Conservation (phyloP, 345 rosid species). For the Bruguiera sexangula region DNA sequence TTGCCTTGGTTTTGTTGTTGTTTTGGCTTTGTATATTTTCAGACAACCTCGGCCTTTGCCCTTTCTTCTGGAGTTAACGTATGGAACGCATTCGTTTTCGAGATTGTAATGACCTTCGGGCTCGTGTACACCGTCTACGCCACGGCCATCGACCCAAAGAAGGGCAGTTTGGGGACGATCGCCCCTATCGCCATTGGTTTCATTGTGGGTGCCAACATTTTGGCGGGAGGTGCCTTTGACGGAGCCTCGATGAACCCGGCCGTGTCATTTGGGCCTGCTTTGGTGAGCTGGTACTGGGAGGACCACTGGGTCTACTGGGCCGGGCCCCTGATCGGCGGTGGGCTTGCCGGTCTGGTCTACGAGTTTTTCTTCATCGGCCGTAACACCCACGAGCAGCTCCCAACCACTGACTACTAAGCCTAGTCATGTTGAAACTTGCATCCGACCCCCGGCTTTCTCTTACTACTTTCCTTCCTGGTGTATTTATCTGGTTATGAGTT, state of each 20-base stretch:
- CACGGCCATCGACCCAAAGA: constrained; percentile 85
- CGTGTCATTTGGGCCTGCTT: constrained; percentile 87
- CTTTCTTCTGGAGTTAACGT: constrained; percentile 70
- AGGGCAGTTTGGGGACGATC: constrained; percentile 59
- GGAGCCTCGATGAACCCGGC: constrained; percentile 99
- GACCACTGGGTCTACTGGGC: constrained; percentile 97
- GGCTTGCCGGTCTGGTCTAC: constrained; percentile 71
- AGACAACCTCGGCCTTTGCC: constrained; percentile 62
- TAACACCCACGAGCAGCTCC: constrained; percentile 61
- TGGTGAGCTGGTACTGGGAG: constrained; percentile 86
- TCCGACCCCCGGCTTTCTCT: constrained; percentile 10
- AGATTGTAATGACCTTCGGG: constrained; percentile 95
- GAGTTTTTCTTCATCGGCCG: constrained; percentile 58
- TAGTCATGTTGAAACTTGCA: neutral
- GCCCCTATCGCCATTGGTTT: constrained; percentile 91
- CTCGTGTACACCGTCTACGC: constrained; percentile 89
- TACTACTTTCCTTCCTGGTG: constrained; percentile 6
- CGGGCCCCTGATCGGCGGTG: constrained; percentile 85
- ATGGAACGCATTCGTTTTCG: constrained; percentile 76
- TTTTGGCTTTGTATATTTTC: constrained; percentile 12
- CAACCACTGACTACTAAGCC: constrained; percentile 63
- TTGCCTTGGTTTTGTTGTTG: neutral
- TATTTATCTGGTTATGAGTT: constrained; percentile 15
- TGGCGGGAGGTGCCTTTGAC: constrained; percentile 85
- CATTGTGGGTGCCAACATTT: constrained; percentile 85